phyloP scores from a whole-genome alignment of 345 rosid genomes.

The Ricinus communis region DNA sequence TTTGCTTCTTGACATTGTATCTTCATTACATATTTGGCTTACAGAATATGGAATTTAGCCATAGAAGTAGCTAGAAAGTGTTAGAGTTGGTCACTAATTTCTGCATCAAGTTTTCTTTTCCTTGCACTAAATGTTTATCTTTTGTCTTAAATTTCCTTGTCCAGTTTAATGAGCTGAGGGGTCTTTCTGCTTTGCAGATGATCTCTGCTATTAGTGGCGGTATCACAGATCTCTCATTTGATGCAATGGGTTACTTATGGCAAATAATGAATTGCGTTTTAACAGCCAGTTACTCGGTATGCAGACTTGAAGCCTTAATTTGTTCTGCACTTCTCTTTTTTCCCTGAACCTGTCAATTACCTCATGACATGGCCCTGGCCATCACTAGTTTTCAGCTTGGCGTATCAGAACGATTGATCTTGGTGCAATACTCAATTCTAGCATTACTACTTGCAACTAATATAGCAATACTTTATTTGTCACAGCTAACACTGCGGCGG shows the following conservation, averaged over 20 bases:
- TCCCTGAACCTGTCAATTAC: not conserved
- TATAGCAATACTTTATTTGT: conserved; percentile 21
- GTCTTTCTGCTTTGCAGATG: conserved; percentile 71
- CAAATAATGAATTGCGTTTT: conserved; percentile 73
- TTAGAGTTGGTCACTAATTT: too few relatives aligned
- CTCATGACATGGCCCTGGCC: conserved; percentile 14
- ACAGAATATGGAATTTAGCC: too few relatives aligned
- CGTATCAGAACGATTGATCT: too few relatives aligned
- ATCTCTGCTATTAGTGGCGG: conserved; percentile 85
- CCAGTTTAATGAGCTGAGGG: too few relatives aligned
- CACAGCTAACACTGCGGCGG: conserved; percentile 70
- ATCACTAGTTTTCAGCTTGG: too few relatives aligned
- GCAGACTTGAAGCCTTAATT: conserved; percentile 4
- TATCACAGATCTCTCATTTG: conserved; percentile 81
- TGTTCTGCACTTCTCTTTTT: not conserved
- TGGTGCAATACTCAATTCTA: not conserved
- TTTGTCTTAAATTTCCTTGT: too few relatives aligned
- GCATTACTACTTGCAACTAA: conserved; percentile 7
- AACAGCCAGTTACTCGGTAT: conserved; percentile 91
- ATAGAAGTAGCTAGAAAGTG: too few relatives aligned
- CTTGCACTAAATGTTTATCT: too few relatives aligned
- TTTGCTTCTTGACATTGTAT: too few relatives aligned
- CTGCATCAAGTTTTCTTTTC: too few relatives aligned
- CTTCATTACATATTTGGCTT: too few relatives aligned
- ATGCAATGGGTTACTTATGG: conserved; percentile 75